Evolutionary conservation across 176 grass and related monocot genomes (phyloP), one percentile per base, ranked within the genome.

Genomic region (Hyparrhenia diplandra): DNA sequence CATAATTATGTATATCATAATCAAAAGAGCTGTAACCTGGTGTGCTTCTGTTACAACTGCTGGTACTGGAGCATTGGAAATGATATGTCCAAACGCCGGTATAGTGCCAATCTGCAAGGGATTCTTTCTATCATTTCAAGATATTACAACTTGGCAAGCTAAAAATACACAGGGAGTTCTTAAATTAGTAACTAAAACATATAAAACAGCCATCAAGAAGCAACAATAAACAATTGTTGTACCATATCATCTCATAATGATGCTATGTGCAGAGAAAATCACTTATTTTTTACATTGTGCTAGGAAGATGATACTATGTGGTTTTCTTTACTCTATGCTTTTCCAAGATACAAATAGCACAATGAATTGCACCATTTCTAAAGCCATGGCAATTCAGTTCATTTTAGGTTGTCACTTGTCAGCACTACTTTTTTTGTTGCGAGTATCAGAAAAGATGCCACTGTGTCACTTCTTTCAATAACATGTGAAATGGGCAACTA

Each of bases 41-140:
- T 84, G 81, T 67, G 90, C 86, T 98, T 98, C 92, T 52, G 81
- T 69, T 73, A 93, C 79, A 81, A 94, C 92, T 62, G 95, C 92
- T 83, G 88, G 75, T 75, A 98, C 84, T 65, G 95, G 95, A 91
- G 92, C 72, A 87, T 91, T 86, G 41, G 92, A 91, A 86, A 98
- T 87, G 75, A 94, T 71, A 82, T 98, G 86, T 58, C 90, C 95
- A 79, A 98, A 89, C 88, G 95, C 95, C 72, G 87, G 85, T 87
- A 94, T 4, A 94, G 67, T 61, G 49, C 86, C 74, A 87, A 81
- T 69, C 95, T 98, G 86, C 80, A 75, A 41, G 34, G 13, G 74
- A 37, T 69, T 78, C 40, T 74, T 60, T 82, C 47, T 76, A 24
- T 58, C 60, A 72, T 23, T 73, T 77, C 11, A 35, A 81, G 66